phyloP scores from a whole-genome alignment of 2,329 filamentous ascomycete species.

The Colletotrichum sp. region DNA sequence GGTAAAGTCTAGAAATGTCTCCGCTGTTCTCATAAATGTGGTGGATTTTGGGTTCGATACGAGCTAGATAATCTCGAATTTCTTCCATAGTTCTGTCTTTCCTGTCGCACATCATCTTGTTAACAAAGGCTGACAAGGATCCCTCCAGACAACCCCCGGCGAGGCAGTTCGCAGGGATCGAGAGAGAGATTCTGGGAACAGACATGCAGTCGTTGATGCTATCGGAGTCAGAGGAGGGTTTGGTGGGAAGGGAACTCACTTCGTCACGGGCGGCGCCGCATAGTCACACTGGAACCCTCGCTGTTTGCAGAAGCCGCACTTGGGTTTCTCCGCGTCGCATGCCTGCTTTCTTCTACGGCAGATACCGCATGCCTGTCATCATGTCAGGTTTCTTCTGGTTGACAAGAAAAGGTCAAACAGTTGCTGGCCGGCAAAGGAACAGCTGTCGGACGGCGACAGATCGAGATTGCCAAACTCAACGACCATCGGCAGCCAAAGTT shows the following conservation, averaged over 20 bases:
- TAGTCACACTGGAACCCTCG: not conserved
- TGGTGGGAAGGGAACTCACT: not conserved
- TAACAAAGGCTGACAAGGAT: not conserved
- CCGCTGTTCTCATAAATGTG: constrained; percentile 10
- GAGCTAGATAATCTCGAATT: constrained; percentile 61
- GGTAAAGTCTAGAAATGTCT: not conserved
- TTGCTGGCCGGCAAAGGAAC: not conserved
- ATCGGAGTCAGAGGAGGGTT: not conserved
- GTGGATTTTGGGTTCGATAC: constrained; percentile 62
- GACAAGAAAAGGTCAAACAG: not conserved
- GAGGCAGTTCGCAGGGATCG: not conserved
- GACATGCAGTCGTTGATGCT: not conserved
- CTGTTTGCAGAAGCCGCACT: constrained; percentile 61
- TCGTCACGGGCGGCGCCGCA: not conserved
- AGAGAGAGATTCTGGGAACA: not conserved
- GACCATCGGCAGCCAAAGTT: not conserved
- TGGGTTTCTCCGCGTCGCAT: constrained; percentile 68
- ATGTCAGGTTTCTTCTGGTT: not conserved
- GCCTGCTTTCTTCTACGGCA: constrained; percentile 67
- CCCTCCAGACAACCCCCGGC: not conserved
- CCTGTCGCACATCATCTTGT: constrained; percentile 35
- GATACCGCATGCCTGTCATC: constrained; percentile 58
- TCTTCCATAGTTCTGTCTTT: constrained; percentile 69
- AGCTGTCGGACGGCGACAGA: not conserved
- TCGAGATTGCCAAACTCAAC: not conserved